Base-by-base conservation (phyloP, 345 rosid genomes). In the Ceriops tagal region DNA sequence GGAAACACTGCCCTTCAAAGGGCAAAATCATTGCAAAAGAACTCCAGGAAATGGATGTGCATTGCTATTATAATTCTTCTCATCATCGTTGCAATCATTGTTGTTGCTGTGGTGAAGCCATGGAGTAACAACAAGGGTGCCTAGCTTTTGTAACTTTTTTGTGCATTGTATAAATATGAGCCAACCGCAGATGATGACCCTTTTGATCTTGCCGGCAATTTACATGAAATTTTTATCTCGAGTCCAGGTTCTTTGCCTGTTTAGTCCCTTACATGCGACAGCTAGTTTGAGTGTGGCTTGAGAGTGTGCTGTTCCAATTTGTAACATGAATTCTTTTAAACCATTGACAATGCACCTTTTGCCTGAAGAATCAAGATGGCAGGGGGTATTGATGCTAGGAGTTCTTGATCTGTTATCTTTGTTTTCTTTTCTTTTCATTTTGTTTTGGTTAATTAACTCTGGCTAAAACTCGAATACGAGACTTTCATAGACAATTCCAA, bases 21-120 rank as follows among this genome's bases (percentile, higher is more conserved):
- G 81, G 97, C 98, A 0, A 82, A 88, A 76, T 83, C 80, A 65
- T 78, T 76, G 24, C 99, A 96, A 72, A 90, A 69, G 77, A 96
- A 74, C 75, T 87, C 93, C 6, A 78, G 99, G 80, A 92, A 96
- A 74, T 92, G 97, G 98, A 90, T 84, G 96, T 90, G 97, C 83
- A 71, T 89, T 49, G 95, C 97, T 6, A 89, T 96, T 64, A 56
- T 90, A 53, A 87, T 96, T 73, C 98, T 96, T 60, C 98, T 96
- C 30, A 64, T 96, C 62, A 73, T 92, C 24, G 84, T 88, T 70
- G 82, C 61, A 66, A 89, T 92, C 78, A 85, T 89, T 7, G 84
- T 90, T 0, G 80, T 84, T 24, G 79, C 85, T 0, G 96, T 90
- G 37, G 11, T 89, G 72, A 85, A 88, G 77, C 99, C 99, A 53